phyloP scores from a whole-genome alignment of 2,329 filamentous ascomycete species.

The Ascochyta viciae-villosae region DNA sequence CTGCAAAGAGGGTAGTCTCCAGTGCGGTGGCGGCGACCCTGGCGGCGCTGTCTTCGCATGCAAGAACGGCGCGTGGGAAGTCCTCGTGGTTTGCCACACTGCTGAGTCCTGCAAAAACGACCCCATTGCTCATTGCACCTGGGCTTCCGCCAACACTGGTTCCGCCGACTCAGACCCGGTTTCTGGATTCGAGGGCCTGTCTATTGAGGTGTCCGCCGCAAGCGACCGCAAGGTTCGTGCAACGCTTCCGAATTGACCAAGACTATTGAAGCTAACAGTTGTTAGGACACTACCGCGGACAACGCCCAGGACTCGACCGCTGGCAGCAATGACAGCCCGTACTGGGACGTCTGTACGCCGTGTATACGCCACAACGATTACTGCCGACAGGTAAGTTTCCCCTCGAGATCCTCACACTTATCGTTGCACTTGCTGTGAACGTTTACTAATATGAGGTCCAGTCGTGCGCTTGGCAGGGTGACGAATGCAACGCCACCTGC shows the following conservation, averaged over 20 bases:
- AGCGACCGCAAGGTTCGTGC: not conserved
- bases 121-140: not conserved
- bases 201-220: not conserved
- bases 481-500: not conserved
- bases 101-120: not conserved
- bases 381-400: not conserved
- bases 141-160: not conserved
- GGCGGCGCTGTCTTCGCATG: conserved; percentile 3
- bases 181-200: not conserved
- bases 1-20: not conserved
- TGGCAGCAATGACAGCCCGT: not conserved
- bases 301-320: not conserved
- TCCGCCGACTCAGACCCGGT: not conserved
- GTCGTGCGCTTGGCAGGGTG: not conserved
- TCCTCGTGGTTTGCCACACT: not conserved
- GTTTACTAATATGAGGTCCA: not conserved
- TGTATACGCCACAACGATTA: not conserved
- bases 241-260: not conserved
- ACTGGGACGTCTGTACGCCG: not conserved
- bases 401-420: not conserved
- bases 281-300: not conserved
- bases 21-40: conserved; percentile 3
- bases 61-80: conserved; percentile 1
- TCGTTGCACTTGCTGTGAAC: not conserved
- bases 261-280: not conserved